Conservation (phyloP, 495 filamentous ascomycete genomes). For the Penicillium ochrochloron region DNA sequence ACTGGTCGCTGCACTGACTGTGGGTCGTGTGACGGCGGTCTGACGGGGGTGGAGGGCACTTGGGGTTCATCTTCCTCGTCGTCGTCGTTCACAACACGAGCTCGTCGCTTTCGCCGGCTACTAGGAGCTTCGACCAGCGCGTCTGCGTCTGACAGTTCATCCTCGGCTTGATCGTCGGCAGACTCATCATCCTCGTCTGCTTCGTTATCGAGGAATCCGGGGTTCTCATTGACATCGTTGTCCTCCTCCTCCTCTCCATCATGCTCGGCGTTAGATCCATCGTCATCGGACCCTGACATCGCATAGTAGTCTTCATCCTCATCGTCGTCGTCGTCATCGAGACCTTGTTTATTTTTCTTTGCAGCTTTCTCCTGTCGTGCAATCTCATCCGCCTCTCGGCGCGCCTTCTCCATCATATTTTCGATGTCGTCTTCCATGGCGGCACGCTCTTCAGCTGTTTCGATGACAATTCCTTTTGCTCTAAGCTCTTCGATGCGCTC, state of each 20-base stretch:
- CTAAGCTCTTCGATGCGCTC: constrained; percentile 76
- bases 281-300: constrained; percentile 58
- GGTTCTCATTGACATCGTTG: constrained; percentile 43
- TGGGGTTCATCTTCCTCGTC: constrained; percentile 54
- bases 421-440: constrained; percentile 82
- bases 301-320: constrained; percentile 64
- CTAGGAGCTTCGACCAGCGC: constrained; percentile 33
- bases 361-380: constrained; percentile 73
- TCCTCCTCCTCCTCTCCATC: constrained; percentile 41
- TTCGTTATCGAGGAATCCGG: constrained; percentile 44
- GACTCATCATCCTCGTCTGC: constrained; percentile 45
- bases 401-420: constrained; percentile 81
- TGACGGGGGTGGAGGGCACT: constrained; percentile 41
- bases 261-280: constrained; percentile 38
- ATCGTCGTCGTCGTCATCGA: constrained; percentile 66
- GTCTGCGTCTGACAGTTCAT: constrained; percentile 21
- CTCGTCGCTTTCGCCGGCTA: constrained; percentile 43
- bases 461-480: constrained; percentile 79
- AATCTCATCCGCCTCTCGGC: constrained; percentile 79
- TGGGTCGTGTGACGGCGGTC: constrained; percentile 29
- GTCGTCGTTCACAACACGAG: constrained; percentile 54
- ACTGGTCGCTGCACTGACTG: constrained; percentile 43
- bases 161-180: constrained; percentile 37
- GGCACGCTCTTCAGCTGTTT: constrained; percentile 83
- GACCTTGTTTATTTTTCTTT: constrained; percentile 57